phyloP scores from a whole-genome alignment of 352 stramenopile species.

The Pythium plurisporium region DNA sequence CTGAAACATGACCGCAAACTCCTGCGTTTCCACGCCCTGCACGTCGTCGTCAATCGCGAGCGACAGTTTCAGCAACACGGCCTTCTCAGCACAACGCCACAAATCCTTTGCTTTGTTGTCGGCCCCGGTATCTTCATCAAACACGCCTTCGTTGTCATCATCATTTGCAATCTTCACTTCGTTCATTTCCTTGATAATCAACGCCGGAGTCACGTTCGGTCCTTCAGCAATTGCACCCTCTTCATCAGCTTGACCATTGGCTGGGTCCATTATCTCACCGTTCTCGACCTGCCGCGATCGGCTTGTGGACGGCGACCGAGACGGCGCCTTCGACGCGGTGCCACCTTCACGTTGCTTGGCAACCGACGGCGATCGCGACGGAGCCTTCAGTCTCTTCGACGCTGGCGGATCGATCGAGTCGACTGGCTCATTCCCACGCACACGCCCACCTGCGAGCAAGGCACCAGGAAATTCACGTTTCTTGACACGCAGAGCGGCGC shows the following conservation, averaged over 20 bases:
- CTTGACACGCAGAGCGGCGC: slow-evolving; percentile 10
- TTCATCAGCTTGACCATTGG: background rate
- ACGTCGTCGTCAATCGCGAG: slow-evolving; percentile 38
- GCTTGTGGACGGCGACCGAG: slow-evolving; percentile 45
- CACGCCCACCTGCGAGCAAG: slow-evolving; percentile 13
- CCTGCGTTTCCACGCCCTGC: slow-evolving; percentile 19
- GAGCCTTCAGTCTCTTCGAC: slow-evolving; percentile 40
- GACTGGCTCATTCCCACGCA: background rate
- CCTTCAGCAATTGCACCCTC: slow-evolving; percentile 1
- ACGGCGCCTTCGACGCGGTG: slow-evolving; percentile 28
- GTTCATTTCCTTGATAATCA: slow-evolving; percentile 28
- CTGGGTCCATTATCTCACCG: slow-evolving; percentile 33
- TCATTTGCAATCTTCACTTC: slow-evolving; percentile 30
- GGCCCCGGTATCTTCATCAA: slow-evolving; percentile 8
- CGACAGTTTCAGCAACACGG: slow-evolving; percentile 41
- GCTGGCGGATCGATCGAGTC: background rate
- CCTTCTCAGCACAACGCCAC: slow-evolving; percentile 49
- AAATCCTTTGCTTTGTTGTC: slow-evolving; percentile 29
- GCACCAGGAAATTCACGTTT: slow-evolving; percentile 37
- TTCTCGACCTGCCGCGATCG: slow-evolving; percentile 26
- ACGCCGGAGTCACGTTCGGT: background rate
- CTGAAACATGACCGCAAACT: slow-evolving; percentile 59
- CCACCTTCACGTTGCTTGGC: background rate
- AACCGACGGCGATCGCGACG: slow-evolving; percentile 30
- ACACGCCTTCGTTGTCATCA: slow-evolving; percentile 23